Base-by-base conservation (phyloP, 164 flowering plant genomes). In the Piper betle region DNA sequence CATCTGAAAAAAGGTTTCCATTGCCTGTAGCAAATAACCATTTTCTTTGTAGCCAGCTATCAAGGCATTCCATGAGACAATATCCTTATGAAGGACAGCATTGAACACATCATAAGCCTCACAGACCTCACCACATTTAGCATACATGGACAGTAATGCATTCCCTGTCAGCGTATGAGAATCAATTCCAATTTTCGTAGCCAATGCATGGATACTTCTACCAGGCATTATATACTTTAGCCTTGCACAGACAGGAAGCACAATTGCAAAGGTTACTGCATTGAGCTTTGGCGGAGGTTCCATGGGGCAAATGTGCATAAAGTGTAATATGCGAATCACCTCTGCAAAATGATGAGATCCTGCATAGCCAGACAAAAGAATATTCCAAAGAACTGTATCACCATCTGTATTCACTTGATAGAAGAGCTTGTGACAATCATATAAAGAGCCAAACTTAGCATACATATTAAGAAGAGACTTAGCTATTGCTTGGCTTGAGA, bases 41-140 rank as follows among this genome's bases (percentile, higher is more conserved):
- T 83, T 91, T 72, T 83, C 88, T 9, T 77, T 63, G 68, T 74
- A 77, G 25, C 92, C 97, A 10, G 92, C 79, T 62, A 85, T 84
- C 12, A 83, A 66, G 33, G 95, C 87, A 76, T 90, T 90, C 90
- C 94, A 87, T 0, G 97, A 87, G 58, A 90, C 78, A 18, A 85
- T 84, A 71, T 90, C 97, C 71, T 81, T 83, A 41, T 69, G 68
- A 43, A 7, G 38, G 40, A 87, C 81, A 57, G 65, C 59, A 57
- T 41, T 5, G 69, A 90, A 90, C 25, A 75, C 73, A 54, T 72
- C 59, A 67, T 37, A 75, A 9, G 84, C 89, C 72, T 82, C 81
- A 50, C 0, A 3, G 1, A 80, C 74, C 18, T 48, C 54, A 39
- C 91, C 81, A 59, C 77, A 76, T 72, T 87, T 85, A 11, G 87